phyloP scores from a whole-genome alignment of 768 basidiomycete species.

The Pleurotus tuber-regium region DNA sequence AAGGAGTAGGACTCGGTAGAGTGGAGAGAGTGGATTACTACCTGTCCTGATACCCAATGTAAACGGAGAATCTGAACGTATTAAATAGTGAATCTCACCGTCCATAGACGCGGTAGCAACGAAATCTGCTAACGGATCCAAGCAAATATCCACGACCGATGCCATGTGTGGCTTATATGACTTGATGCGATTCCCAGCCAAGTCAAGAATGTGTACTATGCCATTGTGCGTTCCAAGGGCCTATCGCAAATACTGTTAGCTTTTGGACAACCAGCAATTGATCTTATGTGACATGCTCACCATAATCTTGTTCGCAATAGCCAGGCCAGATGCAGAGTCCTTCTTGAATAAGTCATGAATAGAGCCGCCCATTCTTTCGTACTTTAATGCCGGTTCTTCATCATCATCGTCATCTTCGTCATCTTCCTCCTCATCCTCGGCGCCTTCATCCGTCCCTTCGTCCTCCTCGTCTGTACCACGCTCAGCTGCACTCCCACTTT shows the following conservation, averaged over 20 bases:
- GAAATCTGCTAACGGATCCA: conserved; percentile 86
- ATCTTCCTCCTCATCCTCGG: conserved; percentile 48
- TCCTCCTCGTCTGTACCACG: conserved; percentile 14
- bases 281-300: conserved; percentile 41
- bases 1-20: conserved; percentile 80
- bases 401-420: conserved; percentile 74
- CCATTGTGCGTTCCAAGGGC: conserved; percentile 91
- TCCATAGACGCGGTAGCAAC: conserved; percentile 92
- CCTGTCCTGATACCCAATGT: conserved; percentile 65
- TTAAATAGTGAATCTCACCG: conserved; percentile 49
- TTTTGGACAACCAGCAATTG: too few relatives aligned
- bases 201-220: conserved; percentile 83
- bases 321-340: conserved; percentile 84
- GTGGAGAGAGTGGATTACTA: conserved; percentile 80
- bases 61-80: conserved; percentile 4
- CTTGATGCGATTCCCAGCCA: conserved; percentile 78
- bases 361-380: conserved; percentile 73
- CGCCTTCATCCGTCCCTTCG: conserved; percentile 34
- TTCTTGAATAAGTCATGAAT: conserved; percentile 80
- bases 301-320: conserved; percentile 70
- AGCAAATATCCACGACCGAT: conserved; percentile 78
- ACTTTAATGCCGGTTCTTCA: conserved; percentile 91
- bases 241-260: too few relatives aligned
- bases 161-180: conserved; percentile 90
- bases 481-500: neutral